Base-by-base conservation (phyloP, 768 basidiomycete species). In the Wakefieldia striispora region DNA sequence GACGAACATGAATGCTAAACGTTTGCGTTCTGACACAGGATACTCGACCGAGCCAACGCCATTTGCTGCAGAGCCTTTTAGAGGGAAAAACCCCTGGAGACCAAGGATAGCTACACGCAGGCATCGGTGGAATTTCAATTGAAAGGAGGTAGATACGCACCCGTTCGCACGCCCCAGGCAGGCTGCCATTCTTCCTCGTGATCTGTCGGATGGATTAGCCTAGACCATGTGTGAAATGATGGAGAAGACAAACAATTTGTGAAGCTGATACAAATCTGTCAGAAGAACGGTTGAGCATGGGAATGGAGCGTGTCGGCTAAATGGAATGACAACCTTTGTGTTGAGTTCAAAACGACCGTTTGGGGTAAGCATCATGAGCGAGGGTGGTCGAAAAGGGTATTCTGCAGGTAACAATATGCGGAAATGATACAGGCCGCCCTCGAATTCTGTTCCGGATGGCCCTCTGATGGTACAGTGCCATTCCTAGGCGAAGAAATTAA, bases 391-490 rank as follows among this genome's bases (percentile, higher is more conserved):
- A 73, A 98, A 97, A 27, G 95, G 95, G 67, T 98, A 97, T 73
- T 93, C 91, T 45, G 93, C 85, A 12, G 95, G 94, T 8, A 97
- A 74, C 23, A 91, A 70, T 61, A 95, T 87, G 49, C 94, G 84
- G 67, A 97, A 87, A 71, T 97, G 95, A 71, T 98, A 98, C n/a
- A 97, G 72, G 39, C 95, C 95, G 45, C 91, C 92, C 67, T 92
- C 90, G 54, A 88, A 98, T 65, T 97, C 94, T 33, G 92, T 94
- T 14, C 84, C 91, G 13, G 78, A 63, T 1, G 94, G 82, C 2
- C 95, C 95, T 53, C 92, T 84, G 46, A 98, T 77, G n/a, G 95
- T 97, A 64, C 93, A 97, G 64, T 97, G 95, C 95, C 95, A 98
- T 76, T 95, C 82, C 75, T 86, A 11, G 19, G 35, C n/a, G 43